Conservation (phyloP, 2,329 filamentous ascomycete genomes). For the Aspergillus hiratsukae region DNA sequence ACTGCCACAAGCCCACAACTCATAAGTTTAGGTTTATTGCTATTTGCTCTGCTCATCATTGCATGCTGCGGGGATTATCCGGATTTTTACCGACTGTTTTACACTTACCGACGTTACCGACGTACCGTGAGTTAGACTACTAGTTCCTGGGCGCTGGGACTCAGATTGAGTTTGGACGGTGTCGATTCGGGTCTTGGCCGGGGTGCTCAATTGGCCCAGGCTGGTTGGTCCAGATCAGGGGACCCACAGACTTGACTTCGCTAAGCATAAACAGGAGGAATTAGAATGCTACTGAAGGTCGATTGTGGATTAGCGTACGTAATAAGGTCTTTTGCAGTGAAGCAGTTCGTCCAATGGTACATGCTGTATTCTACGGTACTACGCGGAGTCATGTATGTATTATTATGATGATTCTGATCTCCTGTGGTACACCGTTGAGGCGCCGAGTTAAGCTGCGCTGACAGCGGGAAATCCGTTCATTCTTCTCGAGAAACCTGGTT, state of each 20-base stretch:
- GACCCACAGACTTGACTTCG: neutral
- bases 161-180: neutral
- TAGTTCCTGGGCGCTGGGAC: neutral
- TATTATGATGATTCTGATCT: neutral
- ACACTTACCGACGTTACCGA: neutral
- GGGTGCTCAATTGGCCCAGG: neutral
- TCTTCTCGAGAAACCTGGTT: neutral
- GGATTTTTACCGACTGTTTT: neutral
- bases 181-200: neutral
- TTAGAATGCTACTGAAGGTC: neutral
- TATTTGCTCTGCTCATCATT: neutral
- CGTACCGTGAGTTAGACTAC: no score
- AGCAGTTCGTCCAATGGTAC: neutral
- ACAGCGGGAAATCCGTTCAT: neutral
- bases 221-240: neutral
- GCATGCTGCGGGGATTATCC: neutral
- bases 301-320: neutral
- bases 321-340: neutral
- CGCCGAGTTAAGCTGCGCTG: neutral
- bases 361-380: neutral
- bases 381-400: neutral
- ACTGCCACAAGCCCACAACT: neutral
- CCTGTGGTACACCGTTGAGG: neutral
- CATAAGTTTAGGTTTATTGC: no score
- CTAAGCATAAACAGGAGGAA: neutral